Evolutionary conservation across 2,329 filamentous ascomycete species (phyloP).

Genomic region (Ascochyta fabae): DNA sequence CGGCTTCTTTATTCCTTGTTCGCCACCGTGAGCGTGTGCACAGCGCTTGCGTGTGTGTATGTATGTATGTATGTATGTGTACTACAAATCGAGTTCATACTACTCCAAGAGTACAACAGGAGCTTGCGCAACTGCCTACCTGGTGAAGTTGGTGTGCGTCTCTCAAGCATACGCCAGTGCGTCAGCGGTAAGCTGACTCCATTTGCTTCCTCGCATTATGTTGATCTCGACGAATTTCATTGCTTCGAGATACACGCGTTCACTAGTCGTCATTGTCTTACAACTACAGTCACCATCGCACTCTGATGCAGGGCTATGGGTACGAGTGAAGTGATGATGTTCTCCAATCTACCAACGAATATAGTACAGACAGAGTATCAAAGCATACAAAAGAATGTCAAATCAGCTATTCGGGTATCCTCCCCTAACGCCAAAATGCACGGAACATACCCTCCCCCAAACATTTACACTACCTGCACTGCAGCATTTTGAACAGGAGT

Average conservation of each 20-base stretch:
- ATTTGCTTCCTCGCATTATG: background rate
- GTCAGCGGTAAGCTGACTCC: constrained; percentile 2
- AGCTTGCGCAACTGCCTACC: background rate
- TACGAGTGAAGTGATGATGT: background rate
- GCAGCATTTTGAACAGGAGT: background rate
- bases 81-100: constrained; percentile 11
- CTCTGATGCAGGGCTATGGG: background rate
- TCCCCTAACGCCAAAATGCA: constrained; percentile 10
- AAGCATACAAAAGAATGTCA: constrained; percentile 9
- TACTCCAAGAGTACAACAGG: background rate
- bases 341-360: background rate
- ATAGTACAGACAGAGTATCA: background rate
- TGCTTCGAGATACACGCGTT: no score
- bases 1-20: background rate
- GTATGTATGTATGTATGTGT: constrained; percentile 8
- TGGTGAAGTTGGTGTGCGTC: background rate
- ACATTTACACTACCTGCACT: background rate
- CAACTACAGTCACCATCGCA: background rate
- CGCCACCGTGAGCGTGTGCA: constrained; percentile 1
- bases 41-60: constrained; percentile 12
- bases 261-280: no score
- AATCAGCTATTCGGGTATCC: constrained; percentile 11
- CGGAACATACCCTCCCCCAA: background rate
- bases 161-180: background rate
- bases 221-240: no score